Percentiles rank a stretch among this genome's conserved stretches.
Evolutionary conservation across 1,284 basidiomycete species (phyloP).

Genomic region (Trichosporon inkin): DNA sequence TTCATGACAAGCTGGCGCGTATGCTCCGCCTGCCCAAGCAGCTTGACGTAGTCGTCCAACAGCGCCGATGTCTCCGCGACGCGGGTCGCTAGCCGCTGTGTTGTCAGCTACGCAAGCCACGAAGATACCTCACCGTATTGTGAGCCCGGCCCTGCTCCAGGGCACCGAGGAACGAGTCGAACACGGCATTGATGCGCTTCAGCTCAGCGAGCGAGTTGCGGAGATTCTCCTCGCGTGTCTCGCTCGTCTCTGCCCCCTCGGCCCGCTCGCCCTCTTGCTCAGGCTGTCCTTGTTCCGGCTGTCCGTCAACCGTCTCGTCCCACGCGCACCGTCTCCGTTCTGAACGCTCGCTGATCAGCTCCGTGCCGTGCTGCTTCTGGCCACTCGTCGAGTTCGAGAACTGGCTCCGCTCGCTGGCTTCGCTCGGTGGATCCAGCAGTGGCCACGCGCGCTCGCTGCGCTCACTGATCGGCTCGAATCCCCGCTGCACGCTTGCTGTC

Average conservation of each 20-base stretch:
- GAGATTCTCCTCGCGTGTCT: conserved; percentile 24
- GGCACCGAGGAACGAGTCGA: conserved; percentile 43
- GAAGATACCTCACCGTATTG: conserved; percentile 38
- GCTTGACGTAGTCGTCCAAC: conserved; percentile 44
- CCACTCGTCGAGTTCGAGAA: background rate
- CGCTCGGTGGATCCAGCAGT: background rate
- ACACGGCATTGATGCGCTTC: conserved; percentile 46
- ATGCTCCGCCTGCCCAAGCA: conserved; percentile 48
- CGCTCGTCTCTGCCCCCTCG: conserved; percentile 28
- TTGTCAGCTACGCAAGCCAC: background rate
- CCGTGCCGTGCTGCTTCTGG: background rate
- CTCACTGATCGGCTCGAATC: background rate
- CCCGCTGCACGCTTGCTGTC: background rate
- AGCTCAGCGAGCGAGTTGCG: conserved; percentile 45
- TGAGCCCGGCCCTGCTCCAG: conserved; percentile 41
- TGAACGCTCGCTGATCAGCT: background rate
- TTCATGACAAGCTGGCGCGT: conserved; percentile 42
- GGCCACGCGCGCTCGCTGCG: background rate
- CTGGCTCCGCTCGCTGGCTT: background rate
- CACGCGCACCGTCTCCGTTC: background rate
- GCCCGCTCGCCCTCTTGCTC: background rate
- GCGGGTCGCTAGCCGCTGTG: conserved; percentile 42
- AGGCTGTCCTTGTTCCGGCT: background rate
- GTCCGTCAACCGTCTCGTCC: background rate
- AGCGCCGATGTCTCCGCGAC: conserved; percentile 42